These are phyloP conservation scores for Friedmanniomyces endolithicus DNA, from an alignment of 495 filamentous ascomycete genomes.

Conservation along the genomic window DNA sequence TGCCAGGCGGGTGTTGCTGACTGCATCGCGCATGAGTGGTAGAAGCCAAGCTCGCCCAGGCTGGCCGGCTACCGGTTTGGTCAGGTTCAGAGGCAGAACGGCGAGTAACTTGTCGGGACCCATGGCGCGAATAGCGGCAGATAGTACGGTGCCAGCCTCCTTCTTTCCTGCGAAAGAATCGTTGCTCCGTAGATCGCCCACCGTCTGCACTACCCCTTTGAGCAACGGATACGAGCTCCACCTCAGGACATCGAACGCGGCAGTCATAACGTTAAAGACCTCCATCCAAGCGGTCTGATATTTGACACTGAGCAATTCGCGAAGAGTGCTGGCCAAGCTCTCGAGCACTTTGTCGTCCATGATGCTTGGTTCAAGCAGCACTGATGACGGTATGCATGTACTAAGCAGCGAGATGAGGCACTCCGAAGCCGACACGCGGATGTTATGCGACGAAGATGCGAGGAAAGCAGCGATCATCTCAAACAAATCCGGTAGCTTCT, in stretches of 20 bases:
- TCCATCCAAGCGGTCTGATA: slow-evolving; percentile 94
- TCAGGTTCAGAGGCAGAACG: slow-evolving; percentile 74
- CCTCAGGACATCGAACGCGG: slow-evolving; percentile 71
- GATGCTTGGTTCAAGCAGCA: slow-evolving; percentile 67
- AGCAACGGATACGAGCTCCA: slow-evolving; percentile 75
- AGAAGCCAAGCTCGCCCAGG: slow-evolving; percentile 89
- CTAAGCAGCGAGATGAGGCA: slow-evolving; percentile 83
- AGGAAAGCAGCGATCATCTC: slow-evolving; percentile 64
- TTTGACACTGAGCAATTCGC: slow-evolving; percentile 67
- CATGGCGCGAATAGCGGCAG: slow-evolving; percentile 75
- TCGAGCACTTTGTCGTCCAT: slow-evolving; percentile 76
- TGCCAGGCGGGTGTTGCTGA: slow-evolving; percentile 67
- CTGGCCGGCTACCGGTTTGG: slow-evolving; percentile 58
- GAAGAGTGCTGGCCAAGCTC: slow-evolving; percentile 54
- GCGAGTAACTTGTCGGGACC: slow-evolving; percentile 69
- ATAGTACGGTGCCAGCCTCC: slow-evolving; percentile 80
- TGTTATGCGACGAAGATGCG: slow-evolving; percentile 76
- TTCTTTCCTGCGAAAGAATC: slow-evolving; percentile 89
- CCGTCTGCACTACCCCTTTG: slow-evolving; percentile 53
- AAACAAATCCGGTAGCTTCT: slow-evolving; percentile 73
- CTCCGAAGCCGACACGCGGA: slow-evolving; percentile 84
- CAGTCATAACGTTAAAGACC: slow-evolving; percentile 79
- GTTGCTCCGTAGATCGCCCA: slow-evolving; percentile 80
- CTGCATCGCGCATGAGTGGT: slow-evolving; percentile 72
- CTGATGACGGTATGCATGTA: slow-evolving; percentile 68